phyloP scores from a whole-genome alignment of 176 grass and related monocot genomes.

The Eleusine coracana region DNA sequence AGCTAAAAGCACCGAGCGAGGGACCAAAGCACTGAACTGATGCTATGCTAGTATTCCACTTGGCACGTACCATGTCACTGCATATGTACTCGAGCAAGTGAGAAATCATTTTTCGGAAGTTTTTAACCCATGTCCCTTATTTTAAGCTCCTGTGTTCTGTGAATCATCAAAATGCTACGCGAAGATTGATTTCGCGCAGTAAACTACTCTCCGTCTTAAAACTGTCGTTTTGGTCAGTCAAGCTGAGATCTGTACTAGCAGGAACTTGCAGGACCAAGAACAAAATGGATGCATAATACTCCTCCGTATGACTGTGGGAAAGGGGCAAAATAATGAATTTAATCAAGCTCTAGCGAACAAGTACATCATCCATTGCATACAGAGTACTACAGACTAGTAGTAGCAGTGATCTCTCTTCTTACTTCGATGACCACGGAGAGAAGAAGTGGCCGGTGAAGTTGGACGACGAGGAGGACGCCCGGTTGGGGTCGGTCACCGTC shows the following conservation, averaged over 20 bases:
- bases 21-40: background rate
- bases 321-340: conserved; percentile 22
- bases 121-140: background rate
- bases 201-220: background rate
- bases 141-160: background rate
- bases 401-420: background rate
- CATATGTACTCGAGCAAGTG: background rate
- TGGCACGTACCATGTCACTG: too few species aligned
- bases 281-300: background rate
- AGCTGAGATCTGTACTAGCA: background rate
- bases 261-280: background rate
- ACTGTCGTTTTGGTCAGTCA: background rate
- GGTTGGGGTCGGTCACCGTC: conserved; percentile 46
- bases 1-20: background rate
- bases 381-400: background rate
- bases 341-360: conserved; percentile 34
- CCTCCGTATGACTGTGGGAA: background rate
- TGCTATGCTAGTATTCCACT: too few species aligned
- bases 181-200: background rate
- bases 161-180: background rate
- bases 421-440: conserved; percentile 44
- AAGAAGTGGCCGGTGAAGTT: conserved; percentile 44
- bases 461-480: conserved; percentile 46
- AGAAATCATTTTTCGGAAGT: background rate
- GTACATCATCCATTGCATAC: background rate